A percentile compares a stretch with the other conserved stretches of the same genome.
phyloP scores from a whole-genome alignment of 768 basidiomycete species.

The Mycena albidolilacea region DNA sequence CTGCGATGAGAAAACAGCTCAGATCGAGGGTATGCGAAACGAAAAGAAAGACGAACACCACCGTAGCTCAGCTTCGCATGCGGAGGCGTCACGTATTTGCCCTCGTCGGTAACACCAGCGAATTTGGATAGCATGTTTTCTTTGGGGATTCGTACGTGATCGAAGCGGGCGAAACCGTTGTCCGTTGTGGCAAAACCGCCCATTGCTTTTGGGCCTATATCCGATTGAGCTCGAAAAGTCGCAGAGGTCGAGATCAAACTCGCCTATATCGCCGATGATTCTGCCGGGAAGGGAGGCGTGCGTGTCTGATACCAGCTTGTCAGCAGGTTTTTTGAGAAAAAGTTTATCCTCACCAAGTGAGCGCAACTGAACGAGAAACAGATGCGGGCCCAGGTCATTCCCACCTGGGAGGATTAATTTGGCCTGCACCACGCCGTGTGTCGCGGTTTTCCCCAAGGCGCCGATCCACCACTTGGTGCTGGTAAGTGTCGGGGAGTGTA shows the following conservation, averaged over 20 bases:
- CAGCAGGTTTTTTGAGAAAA: background rate
- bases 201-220: constrained; percentile 70
- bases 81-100: constrained; percentile 74
- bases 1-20: constrained; percentile 48
- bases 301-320: constrained; percentile 58
- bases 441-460: constrained; percentile 77
- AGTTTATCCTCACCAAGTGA: constrained; percentile 61
- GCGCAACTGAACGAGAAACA: constrained; percentile 82
- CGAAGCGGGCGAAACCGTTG: constrained; percentile 79
- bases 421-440: constrained; percentile 84
- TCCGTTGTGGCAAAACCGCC: constrained; percentile 67
- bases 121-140: constrained; percentile 84
- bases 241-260: background rate
- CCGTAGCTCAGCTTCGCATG: constrained; percentile 85
- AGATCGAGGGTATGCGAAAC: background rate
- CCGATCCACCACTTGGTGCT: constrained; percentile 91
- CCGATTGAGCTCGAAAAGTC: background rate
- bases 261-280: constrained; percentile 79
- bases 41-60: constrained; percentile 63
- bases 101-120: constrained; percentile 76
- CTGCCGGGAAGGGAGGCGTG: constrained; percentile 75
- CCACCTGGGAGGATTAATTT: constrained; percentile 76
- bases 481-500: constrained; percentile 82
- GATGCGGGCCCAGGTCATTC: constrained; percentile 77
- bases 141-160: constrained; percentile 76